Conservation (phyloP, 106 monocot genomes). For the Apostasia ramifera region DNA sequence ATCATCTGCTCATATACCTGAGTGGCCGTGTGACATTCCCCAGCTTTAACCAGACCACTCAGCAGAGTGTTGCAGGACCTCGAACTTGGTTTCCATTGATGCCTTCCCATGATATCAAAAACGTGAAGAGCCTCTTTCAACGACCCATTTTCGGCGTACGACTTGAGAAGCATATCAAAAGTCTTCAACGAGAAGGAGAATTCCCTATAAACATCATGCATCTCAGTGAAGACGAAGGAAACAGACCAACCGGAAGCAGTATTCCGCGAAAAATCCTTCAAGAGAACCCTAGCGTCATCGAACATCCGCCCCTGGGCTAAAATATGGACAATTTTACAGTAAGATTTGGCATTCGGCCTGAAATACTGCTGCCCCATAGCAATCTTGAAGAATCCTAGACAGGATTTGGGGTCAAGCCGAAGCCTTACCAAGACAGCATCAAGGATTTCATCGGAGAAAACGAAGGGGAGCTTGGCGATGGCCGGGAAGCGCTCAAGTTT, state of each 20-base stretch:
- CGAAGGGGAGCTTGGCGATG: constrained; percentile 41
- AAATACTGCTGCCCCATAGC: constrained; percentile 35
- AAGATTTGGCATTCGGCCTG: constrained; percentile 32
- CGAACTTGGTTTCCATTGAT: constrained; percentile 55
- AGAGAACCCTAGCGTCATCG: constrained; percentile 29
- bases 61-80: constrained; percentile 75
- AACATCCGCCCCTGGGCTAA: constrained; percentile 51
- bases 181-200: constrained; percentile 65
- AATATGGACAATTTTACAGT: constrained; percentile 68
- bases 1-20: constrained; percentile 60
- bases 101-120: constrained; percentile 77
- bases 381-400: constrained; percentile 58
- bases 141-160: constrained; percentile 33
- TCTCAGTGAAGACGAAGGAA: constrained; percentile 41
- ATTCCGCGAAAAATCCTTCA: constrained; percentile 30
- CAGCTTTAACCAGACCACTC: constrained; percentile 41
- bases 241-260: background rate
- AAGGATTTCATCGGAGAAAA: constrained; percentile 62
- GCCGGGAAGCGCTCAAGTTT: constrained; percentile 70
- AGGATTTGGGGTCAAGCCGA: constrained; percentile 56
- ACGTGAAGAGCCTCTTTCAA: constrained; percentile 61
- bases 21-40: constrained; percentile 24
- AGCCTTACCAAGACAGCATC: constrained; percentile 56
- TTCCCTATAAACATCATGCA: constrained; percentile 53
- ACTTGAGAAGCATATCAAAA: constrained; percentile 79